These are phyloP conservation scores for Suillus subaureus DNA, from an alignment of 768 basidiomycete genomes.

Conservation along the genomic window DNA sequence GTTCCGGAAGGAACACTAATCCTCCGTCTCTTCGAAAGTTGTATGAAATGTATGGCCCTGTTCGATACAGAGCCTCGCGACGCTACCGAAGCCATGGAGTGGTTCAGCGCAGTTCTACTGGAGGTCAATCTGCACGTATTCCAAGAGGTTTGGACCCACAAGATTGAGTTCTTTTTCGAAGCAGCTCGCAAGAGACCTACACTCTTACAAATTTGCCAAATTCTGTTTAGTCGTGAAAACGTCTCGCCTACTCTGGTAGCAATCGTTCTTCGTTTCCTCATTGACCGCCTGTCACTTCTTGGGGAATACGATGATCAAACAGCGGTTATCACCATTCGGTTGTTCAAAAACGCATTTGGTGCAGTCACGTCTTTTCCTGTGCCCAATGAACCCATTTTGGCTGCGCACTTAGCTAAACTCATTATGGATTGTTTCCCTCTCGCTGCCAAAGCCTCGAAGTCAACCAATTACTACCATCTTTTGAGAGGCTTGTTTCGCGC, in stretches of 20 bases:
- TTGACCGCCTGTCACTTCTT: slow-evolving; percentile 77
- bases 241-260: slow-evolving; percentile 83
- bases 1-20: slow-evolving; percentile 86
- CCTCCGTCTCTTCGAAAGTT: slow-evolving; percentile 84
- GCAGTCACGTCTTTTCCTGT: slow-evolving; percentile 76
- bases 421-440: slow-evolving; percentile 97
- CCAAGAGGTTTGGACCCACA: slow-evolving; percentile 94
- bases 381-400: slow-evolving; percentile 90
- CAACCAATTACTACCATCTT: slow-evolving; percentile 91
- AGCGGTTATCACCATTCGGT: slow-evolving; percentile 81
- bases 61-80: slow-evolving; percentile 75
- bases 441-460: slow-evolving; percentile 88
- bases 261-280: slow-evolving; percentile 85
- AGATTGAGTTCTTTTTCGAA: slow-evolving; percentile 89
- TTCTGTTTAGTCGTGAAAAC: slow-evolving; percentile 75
- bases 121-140: slow-evolving; percentile 92
- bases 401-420: slow-evolving; percentile 87
- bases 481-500: slow-evolving; percentile 91
- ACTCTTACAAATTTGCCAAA: slow-evolving; percentile 83
- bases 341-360: slow-evolving; percentile 95
- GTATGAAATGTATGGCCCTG: slow-evolving; percentile 81
- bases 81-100: slow-evolving; percentile 81
- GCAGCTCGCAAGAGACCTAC: slow-evolving; percentile 73
- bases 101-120: slow-evolving; percentile 69
- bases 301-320: slow-evolving; percentile 84